Evolutionary conservation across 2,329 filamentous ascomycete genomes (phyloP), one percentile per base, ranked within the genome.

Genomic region (Paraconiothyrium brasiliense): DNA sequence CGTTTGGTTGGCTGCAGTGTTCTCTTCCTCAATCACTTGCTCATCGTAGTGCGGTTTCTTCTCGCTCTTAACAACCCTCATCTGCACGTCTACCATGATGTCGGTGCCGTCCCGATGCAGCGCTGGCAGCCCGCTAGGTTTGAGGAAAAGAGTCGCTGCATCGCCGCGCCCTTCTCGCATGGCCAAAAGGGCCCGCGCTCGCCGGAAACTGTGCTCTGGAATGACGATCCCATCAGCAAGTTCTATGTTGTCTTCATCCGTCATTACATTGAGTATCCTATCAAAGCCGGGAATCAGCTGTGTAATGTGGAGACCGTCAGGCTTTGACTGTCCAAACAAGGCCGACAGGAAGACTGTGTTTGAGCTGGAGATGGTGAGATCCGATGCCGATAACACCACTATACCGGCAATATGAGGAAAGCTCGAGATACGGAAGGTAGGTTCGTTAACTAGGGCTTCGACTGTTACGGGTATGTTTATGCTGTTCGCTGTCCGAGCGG

Each of bases 401-500:
- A 99, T 97, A 52, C 95, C 95, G 58, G 95, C 95, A 79, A 99
- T 97, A 75, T 99, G 94, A 16, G 95, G 95, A 67, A 97, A 97
- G 74, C 93, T 97, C 16, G 94, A 97, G 47, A 99, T 87, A 55
- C 92, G 89, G 66, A 99, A 86, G 67, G 92, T 89, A 20, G 88
- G 85, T 68, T 89, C 84, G 46, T 87, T 89, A 37, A 87, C 85
- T 2, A 92, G 82, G 72, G 92, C 90, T 62, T 93, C 89, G 54
- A 99, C 85, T 0, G 91, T 91, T 59, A 93, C 90, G 1, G 95
- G 95, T 60, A 97, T 92, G 74, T 91, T 94, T 74, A 93, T 88
- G 58, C 88, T 88, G 61, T 89, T 89, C 39, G 86, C 86, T 58
- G 93, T 94, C 58, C 89, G 88, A 59, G 93, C 94, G 6, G 95